Evolutionary conservation across 768 basidiomycete genomes (phyloP).

Genomic region (Russula ochroleuca): DNA sequence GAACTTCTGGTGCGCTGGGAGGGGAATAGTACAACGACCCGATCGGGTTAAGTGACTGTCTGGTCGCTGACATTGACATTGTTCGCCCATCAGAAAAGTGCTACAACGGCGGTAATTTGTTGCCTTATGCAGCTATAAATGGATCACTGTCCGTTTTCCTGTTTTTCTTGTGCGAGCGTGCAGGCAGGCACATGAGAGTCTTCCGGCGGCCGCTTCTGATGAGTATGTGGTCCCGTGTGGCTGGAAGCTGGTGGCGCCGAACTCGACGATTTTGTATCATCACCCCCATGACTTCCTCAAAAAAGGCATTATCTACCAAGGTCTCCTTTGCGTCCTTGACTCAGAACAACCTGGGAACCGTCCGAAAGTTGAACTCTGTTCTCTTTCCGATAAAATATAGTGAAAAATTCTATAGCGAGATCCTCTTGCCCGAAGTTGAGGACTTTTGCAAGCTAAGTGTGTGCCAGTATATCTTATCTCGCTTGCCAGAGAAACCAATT

Average conservation of each 20-base stretch:
- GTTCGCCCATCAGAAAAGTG: constrained; percentile 21
- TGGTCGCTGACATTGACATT: constrained; percentile 10
- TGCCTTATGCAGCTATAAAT: constrained; percentile 29
- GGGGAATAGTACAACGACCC: constrained; percentile 11
- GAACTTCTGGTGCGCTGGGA: constrained; percentile 12
- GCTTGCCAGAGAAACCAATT: not conserved
- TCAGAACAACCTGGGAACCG: constrained; percentile 71
- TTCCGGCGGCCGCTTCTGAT: constrained; percentile 3
- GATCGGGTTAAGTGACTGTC: constrained; percentile 16
- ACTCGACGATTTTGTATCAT: constrained; percentile 27
- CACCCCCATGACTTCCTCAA: constrained; percentile 34
- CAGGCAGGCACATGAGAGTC: not conserved
- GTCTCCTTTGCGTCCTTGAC: constrained; percentile 72
- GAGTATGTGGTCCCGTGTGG: constrained; percentile 3
- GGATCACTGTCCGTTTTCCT: not conserved
- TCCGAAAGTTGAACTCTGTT: constrained; percentile 67
- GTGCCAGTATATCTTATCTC: constrained; percentile 34
- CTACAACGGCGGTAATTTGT: constrained; percentile 15
- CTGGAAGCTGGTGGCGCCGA: constrained; percentile 18
- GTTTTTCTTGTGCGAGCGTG: not conserved
- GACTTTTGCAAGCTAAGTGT: constrained; percentile 84
- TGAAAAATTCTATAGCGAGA: constrained; percentile 81
- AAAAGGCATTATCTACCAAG: constrained; percentile 38
- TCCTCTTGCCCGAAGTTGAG: constrained; percentile 71
- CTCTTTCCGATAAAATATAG: constrained; percentile 88